A percentile compares a stretch with the other conserved stretches of the same genome.
Evolutionary conservation across 176 grass and related monocot species (phyloP).

Genomic region (Stipa capillata): DNA sequence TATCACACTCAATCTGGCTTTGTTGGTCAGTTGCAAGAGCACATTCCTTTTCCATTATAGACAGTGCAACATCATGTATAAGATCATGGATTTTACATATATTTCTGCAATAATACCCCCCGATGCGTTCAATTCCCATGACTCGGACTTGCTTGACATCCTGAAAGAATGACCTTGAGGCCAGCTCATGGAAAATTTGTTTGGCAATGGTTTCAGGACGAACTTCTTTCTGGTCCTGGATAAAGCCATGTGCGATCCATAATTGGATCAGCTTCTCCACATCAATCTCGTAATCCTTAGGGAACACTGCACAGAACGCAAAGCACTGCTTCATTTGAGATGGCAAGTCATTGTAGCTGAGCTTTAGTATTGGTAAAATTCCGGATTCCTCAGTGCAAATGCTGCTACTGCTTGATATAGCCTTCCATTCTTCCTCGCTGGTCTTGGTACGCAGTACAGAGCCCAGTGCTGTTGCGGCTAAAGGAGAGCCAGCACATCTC

Average conservation of each 20-base stretch:
- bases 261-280: background rate
- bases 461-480: background rate
- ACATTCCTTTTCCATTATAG: background rate
- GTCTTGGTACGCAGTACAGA: background rate
- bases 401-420: background rate
- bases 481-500: slow-evolving; percentile 8
- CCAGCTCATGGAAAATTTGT: background rate
- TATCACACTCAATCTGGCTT: background rate
- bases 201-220: background rate
- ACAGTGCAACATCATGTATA: background rate
- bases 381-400: background rate
- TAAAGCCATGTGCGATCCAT: background rate
- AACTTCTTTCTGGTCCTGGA: background rate
- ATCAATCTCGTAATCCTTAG: background rate
- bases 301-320: background rate
- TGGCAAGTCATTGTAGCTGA: slow-evolving; percentile 8
- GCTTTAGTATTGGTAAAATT: background rate
- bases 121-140: background rate
- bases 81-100: background rate
- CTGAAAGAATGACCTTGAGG: background rate
- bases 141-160: background rate
- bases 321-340: background rate
- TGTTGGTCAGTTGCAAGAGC: background rate
- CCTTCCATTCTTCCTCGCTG: slow-evolving; percentile 1
- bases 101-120: background rate